Conservation (phyloP, 306 rosid species). For the Canavalia ensiformis region DNA sequence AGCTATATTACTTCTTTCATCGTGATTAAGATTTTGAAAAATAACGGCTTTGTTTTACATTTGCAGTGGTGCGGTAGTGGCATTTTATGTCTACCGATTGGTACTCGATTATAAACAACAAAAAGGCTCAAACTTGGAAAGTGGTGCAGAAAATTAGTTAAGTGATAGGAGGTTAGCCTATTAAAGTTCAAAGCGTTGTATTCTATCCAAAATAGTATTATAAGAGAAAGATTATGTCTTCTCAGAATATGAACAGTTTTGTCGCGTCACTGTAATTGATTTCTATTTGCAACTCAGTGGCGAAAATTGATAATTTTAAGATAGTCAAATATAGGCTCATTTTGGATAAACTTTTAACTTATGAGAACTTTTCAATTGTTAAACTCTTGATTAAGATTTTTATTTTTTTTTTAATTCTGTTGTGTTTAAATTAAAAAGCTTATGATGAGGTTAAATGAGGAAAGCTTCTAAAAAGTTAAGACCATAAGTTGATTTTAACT, state of each 20-base stretch:
- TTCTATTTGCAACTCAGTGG: not conserved
- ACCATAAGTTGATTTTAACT: too few relatives aligned
- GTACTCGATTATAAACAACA: not conserved
- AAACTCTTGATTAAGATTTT: too few relatives aligned
- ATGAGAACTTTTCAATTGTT: too few relatives aligned
- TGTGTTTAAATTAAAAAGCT: too few relatives aligned
- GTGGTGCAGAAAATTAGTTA: conserved; percentile 1
- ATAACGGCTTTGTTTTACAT: not conserved
- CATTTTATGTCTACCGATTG: not conserved
- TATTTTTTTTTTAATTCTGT: too few relatives aligned
- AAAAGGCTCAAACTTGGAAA: not conserved
- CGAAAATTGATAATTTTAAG: not conserved
- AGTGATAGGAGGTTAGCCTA: not conserved
- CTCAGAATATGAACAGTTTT: not conserved
- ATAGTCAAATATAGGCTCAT: not conserved
- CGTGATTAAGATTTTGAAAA: not conserved
- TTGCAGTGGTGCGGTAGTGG: too few relatives aligned
- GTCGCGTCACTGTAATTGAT: not conserved
- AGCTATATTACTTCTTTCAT: not conserved
- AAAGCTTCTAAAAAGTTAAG: too few relatives aligned
- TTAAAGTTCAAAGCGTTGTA: not conserved
- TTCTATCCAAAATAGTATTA: not conserved
- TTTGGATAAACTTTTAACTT: too few relatives aligned
- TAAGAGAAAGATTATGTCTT: not conserved
- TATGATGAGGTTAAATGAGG: too few relatives aligned